phyloP scores from a whole-genome alignment of 768 basidiomycete species.

The Termitomyces sp. region DNA sequence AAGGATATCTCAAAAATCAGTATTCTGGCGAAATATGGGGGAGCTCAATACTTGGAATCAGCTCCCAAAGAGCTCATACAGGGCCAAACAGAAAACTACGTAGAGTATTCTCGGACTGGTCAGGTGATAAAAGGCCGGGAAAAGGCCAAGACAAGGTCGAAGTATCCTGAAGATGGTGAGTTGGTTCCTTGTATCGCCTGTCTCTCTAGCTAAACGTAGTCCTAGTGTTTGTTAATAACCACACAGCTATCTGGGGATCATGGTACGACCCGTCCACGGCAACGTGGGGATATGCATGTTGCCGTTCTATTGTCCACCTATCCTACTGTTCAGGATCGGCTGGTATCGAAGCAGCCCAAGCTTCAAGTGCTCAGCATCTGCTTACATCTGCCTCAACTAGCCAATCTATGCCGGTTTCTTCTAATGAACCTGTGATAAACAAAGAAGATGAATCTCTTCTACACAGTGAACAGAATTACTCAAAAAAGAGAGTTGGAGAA shows the following conservation, averaged over 20 bases:
- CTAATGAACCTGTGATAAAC: slow-evolving; percentile 15
- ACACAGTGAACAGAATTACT: slow-evolving; percentile 64
- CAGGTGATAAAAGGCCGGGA: slow-evolving; percentile 90
- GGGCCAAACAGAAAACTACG: slow-evolving; percentile 96
- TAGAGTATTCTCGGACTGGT: slow-evolving; percentile 93
- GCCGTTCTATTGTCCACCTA: slow-evolving; percentile 79
- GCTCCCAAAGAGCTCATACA: slow-evolving; percentile 90
- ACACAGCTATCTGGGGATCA: slow-evolving; percentile 96
- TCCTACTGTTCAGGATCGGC: slow-evolving; percentile 91
- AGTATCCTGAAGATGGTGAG: slow-evolving; percentile 95
- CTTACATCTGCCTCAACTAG: slow-evolving; percentile 38
- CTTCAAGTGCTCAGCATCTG: slow-evolving; percentile 70
- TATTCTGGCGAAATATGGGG: slow-evolving; percentile 91
- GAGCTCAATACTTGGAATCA: slow-evolving; percentile 84
- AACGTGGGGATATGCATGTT: slow-evolving; percentile 93
- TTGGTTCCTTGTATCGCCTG: slow-evolving; percentile 9
- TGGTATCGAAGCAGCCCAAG: slow-evolving; percentile 71
- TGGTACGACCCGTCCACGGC: slow-evolving; percentile 73
- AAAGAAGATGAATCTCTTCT: slow-evolving; percentile 21
- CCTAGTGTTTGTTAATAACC: slow-evolving; percentile 86
- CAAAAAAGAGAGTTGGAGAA: slow-evolving; percentile 77
- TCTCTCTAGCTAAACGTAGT: slow-evolving; percentile 4
- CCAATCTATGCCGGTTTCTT: slow-evolving; percentile 18
- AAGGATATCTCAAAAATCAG: slow-evolving; percentile 86
- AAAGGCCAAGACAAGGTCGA: slow-evolving; percentile 79